Base-by-base conservation (phyloP, 768 basidiomycete species). In the Naematelia encephala region DNA sequence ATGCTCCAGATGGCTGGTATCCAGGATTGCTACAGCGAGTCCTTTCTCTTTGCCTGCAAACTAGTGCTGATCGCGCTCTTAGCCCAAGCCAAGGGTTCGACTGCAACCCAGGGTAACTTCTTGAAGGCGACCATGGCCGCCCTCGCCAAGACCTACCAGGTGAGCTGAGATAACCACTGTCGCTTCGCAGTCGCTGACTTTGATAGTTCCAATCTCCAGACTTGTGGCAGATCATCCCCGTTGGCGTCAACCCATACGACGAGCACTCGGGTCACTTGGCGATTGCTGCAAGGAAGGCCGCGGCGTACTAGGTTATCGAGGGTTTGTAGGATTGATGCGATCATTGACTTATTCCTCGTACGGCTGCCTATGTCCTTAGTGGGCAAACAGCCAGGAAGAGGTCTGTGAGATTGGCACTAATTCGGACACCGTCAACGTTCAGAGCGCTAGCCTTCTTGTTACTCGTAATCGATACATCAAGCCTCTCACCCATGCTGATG, bases 1-100 rank as follows among this genome's bases (percentile, higher is more conserved):
- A 83, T 99, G 73, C 82, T 99, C 65, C 94, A 99, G 80, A 84
- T 98, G 73, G 96, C 96, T 74, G 96, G 96, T 84, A 86, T 99
- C 64, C 86, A 93, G 81, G 96, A 99, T 80, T 86, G 85, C 77
- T 99, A 99, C 84, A 97, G 68, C 66, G 50, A 49, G 68, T 63
- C 53, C 13, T 1, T 0, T 11, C 19, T n/a, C 23, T 45, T 10
- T 8, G 19, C 19, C 46, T 5, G 8, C n/a, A 8, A 47, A 19
- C 46, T 5, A 47, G n/a, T 21, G 28, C 54, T 53, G 27, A 49
- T 30, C 3, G 21, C 57, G n/a, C 29, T 54, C n/a, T 4, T 44
- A 67, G 65, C 94, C 56, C 91, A 94, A 79, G 87, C 94, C 56
- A 94, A 92, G 81, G 96, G 96, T 75, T 93, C 90, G 67, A 99